Evolutionary conservation across 495 filamentous ascomycete species (phyloP).

Genomic region (Diplogelasinospora grovesii): DNA sequence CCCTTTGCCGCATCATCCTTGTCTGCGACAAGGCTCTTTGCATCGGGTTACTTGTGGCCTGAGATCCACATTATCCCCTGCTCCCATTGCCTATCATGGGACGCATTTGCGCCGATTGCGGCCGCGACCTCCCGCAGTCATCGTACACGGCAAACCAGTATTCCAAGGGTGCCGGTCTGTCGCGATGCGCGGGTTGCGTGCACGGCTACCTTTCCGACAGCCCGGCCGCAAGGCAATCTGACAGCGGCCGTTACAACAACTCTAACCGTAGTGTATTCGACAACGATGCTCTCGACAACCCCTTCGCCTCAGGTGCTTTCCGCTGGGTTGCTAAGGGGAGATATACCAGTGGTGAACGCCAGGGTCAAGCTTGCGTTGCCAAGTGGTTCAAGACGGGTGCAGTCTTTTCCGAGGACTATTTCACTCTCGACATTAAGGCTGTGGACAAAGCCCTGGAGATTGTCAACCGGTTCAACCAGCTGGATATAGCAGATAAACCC

Average conservation of each 20-base stretch:
- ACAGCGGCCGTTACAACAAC: conserved; percentile 24
- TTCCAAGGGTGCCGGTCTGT: conserved; percentile 17
- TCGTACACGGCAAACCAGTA: conserved; percentile 24
- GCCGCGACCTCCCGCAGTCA: conserved; percentile 14
- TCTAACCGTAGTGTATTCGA: not conserved
- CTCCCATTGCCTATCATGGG: conserved; percentile 13
- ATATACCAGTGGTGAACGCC: conserved; percentile 19
- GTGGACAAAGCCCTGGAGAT: conserved; percentile 28
- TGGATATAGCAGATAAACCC: conserved; percentile 17
- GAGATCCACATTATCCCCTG: too few species aligned
- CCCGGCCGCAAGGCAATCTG: conserved; percentile 2
- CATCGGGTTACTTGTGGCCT: too few species aligned
- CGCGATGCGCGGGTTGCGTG: conserved; percentile 23
- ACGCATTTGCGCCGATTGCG: conserved; percentile 15
- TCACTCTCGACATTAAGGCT: conserved; percentile 28
- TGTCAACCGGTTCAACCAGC: conserved; percentile 29
- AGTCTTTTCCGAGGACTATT: conserved; percentile 25
- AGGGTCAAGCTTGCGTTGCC: conserved; percentile 23
- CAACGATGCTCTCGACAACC: conserved; percentile 4
- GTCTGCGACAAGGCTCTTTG: too few species aligned
- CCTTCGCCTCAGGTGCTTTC: conserved; percentile 27
- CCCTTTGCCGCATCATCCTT: too few species aligned
- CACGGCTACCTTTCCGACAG: conserved; percentile 7
- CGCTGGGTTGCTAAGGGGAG: conserved; percentile 26
- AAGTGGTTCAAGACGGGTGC: conserved; percentile 33